phyloP scores from a whole-genome alignment of 495 filamentous ascomycete species.

The Podospora fimiseda region DNA sequence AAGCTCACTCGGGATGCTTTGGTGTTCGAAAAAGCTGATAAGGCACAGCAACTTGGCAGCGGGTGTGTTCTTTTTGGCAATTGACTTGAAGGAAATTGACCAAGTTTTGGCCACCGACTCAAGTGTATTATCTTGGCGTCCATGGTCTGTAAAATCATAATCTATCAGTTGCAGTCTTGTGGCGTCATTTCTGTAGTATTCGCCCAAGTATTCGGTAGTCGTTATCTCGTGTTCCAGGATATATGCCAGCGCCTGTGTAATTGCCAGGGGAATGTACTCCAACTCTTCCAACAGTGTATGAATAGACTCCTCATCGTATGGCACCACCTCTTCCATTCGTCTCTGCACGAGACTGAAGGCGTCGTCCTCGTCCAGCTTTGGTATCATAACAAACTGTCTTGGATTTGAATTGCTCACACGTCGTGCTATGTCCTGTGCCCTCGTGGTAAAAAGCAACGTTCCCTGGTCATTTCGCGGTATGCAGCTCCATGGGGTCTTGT shows the following conservation, averaged over 20 bases:
- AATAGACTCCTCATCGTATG: neutral
- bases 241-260: neutral
- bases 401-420: neutral
- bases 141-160: neutral
- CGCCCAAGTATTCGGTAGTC: neutral
- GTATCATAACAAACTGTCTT: neutral
- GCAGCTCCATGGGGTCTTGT: neutral
- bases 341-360: neutral
- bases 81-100: neutral
- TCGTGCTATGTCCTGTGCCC: neutral
- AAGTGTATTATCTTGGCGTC: neutral
- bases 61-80: neutral
- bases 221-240: neutral
- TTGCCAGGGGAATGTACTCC: constrained; percentile 25
- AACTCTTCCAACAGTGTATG: neutral
- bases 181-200: neutral
- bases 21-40: neutral
- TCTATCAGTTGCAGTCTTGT: neutral
- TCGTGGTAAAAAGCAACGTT: neutral
- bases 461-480: neutral
- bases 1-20: neutral
- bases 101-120: neutral
- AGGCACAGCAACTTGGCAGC: neutral
- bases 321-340: neutral
- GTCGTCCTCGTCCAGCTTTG: neutral